phyloP scores from a whole-genome alignment of 2,329 filamentous ascomycete genomes.

The Amphichorda felina region DNA sequence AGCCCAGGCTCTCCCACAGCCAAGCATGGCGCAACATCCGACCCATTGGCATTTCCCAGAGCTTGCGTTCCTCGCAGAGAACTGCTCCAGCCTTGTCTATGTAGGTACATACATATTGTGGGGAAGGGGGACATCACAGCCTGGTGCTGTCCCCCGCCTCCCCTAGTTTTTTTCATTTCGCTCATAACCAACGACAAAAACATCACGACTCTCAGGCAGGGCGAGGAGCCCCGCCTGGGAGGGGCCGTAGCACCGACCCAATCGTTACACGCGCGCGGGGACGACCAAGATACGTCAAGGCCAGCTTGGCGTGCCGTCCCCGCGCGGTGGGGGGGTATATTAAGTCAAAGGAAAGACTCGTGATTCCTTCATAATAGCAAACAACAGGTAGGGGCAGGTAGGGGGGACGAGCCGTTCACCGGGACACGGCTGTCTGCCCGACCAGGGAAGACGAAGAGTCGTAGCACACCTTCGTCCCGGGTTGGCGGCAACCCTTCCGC shows the following conservation, averaged over 20 bases:
- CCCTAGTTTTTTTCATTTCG: conserved; percentile 4
- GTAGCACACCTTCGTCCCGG: not conserved
- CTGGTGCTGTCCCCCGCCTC: not conserved
- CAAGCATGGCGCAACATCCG: conserved; percentile 8
- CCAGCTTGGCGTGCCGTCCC: conserved; percentile 30
- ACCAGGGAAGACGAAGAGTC: too few relatives aligned
- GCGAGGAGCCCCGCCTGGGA: conserved; percentile 13
- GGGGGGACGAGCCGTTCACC: too few relatives aligned
- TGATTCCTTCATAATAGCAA: conserved; percentile 1
- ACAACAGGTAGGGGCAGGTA: conserved; percentile 1
- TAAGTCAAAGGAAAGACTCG: not conserved
- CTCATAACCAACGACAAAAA: conserved; percentile 17
- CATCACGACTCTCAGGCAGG: conserved; percentile 16
- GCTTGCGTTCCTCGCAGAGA: not conserved
- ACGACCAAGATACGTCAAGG: conserved; percentile 18
- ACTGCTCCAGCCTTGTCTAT: not conserved
- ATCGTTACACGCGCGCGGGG: conserved; percentile 19
- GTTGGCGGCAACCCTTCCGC: not conserved
- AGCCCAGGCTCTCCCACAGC: conserved; percentile 16
- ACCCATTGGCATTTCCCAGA: not conserved
- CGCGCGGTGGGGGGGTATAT: conserved; percentile 10
- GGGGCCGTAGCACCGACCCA: conserved; percentile 44
- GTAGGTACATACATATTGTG: not conserved
- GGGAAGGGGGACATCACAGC: too few relatives aligned
- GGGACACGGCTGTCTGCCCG: too few relatives aligned